Conservation (phyloP, 169 alveolate species). For the Plasmodium falciparum region DNA sequence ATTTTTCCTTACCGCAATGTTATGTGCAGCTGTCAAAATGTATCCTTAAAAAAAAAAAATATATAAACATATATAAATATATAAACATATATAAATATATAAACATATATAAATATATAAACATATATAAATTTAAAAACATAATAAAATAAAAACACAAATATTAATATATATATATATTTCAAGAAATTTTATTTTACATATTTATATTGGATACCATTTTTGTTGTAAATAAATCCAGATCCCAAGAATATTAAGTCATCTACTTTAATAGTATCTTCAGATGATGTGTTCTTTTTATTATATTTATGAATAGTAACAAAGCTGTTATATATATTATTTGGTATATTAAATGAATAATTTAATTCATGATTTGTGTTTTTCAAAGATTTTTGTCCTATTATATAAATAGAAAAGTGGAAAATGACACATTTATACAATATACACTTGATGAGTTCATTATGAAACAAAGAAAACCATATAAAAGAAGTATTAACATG, state of each 20-base stretch:
- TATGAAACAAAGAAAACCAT: too few species aligned
- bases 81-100: not conserved
- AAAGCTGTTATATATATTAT: constrained; percentile 35
- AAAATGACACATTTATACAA: too few species aligned
- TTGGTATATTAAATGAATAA: constrained; percentile 20
- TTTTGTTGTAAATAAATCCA: constrained; percentile 57
- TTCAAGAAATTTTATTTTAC: not conserved
- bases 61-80: not conserved
- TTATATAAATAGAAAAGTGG: constrained; percentile 2
- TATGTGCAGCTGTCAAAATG: constrained; percentile 69
- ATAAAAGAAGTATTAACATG: too few species aligned
- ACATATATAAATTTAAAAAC: not conserved
- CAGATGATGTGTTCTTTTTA: constrained; percentile 18
- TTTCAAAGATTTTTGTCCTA: not conserved
- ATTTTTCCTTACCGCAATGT: constrained; percentile 36
- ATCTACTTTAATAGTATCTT: constrained; percentile 24
- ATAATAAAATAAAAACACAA: not conserved
- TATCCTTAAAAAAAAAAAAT: constrained; percentile 52
- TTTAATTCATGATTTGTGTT: constrained; percentile 5
- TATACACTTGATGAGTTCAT: too few species aligned
- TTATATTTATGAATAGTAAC: constrained; percentile 51
- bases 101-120: not conserved
- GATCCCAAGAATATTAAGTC: constrained; percentile 56
- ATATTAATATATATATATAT: not conserved
- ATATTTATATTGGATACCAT: constrained; percentile 25